phyloP scores from a whole-genome alignment of 495 filamentous ascomycete species.

The Hyaloscypha bicolor region DNA sequence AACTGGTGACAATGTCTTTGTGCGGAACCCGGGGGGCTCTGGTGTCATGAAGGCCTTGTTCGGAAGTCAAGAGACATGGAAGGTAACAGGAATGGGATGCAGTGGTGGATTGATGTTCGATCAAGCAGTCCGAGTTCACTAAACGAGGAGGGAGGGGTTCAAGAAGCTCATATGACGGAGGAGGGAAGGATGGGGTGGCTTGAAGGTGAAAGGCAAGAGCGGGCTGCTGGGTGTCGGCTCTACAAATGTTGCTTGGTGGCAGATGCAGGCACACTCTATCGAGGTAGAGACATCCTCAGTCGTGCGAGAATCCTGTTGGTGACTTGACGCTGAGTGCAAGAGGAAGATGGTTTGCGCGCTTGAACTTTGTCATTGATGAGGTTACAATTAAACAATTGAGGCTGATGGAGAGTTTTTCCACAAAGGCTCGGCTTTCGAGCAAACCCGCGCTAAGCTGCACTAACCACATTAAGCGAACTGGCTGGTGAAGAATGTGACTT shows the following conservation, averaged over 20 bases:
- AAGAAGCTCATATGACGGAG: neutral
- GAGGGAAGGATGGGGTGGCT: conserved; percentile 6
- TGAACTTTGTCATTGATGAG: neutral
- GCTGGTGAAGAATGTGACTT: neutral
- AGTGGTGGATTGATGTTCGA: conserved; percentile 5
- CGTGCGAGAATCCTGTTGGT: neutral
- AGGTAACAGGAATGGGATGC: conserved; percentile 14
- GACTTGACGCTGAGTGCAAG: neutral
- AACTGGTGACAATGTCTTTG: conserved; percentile 70
- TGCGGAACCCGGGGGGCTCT: conserved; percentile 67
- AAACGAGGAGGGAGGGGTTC: neutral
- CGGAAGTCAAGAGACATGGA: conserved; percentile 22
- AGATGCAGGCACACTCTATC: neutral
- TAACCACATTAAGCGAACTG: neutral
- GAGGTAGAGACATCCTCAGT: neutral
- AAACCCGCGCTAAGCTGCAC: neutral
- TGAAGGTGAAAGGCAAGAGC: conserved; percentile 7
- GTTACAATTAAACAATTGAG: neutral
- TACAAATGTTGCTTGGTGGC: neutral
- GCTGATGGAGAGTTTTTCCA: neutral
- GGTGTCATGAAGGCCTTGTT: conserved; percentile 58
- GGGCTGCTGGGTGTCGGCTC: conserved; percentile 7
- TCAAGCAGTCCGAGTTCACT: conserved; percentile 5
- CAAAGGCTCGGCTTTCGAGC: neutral
- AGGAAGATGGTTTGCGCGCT: neutral